Evolutionary conservation across 768 basidiomycete species (phyloP), one percentile per base, ranked within the genome.

Genomic region (Mycena leptocephala): DNA sequence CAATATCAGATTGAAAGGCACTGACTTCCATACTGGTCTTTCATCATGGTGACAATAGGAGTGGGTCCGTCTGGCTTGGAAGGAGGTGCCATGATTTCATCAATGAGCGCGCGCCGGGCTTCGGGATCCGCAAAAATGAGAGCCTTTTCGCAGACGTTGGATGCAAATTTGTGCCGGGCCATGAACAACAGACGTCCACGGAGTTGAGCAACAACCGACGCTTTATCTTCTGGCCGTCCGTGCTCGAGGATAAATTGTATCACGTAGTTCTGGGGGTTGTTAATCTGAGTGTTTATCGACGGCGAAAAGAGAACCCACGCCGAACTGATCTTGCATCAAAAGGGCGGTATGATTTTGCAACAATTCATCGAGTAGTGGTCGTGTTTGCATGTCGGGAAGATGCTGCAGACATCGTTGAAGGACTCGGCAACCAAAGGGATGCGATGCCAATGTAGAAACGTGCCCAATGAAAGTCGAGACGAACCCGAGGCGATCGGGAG

Each of bases 81-180:
- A 51, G 76, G 24, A n/a, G 77, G 86, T 3, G 86, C 83, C 86
- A 98, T 90, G 70, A 99, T 92, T 84, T 98, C 97, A 32, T 96
- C 93, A 73, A 99, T 92, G 53, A 99, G 86, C 41, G 84, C 82
- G 11, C 90, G 90, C 56, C 96, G 93, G 75, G 90, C 93, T 13
- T 93, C 93, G 0, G 88, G 39, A 68, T 92, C 90, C 0, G 95
- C 92, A 39, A 89, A 92, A 33, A 93, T 83, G 41, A 98, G 89
- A 7, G 96, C 96, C 84, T 96, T 97, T 86, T 98, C 97, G 83
- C 95, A 95, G 24, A 99, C 98, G 81, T 99, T 99, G 7, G 97
- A 98, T 7, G 96, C 97, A 81, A 96, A 98, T 82, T 98, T 98
- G 83, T 96, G 96, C 66, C 93, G 91, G 1, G 96, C 91, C 90